Evolutionary conservation across 73 alveolate species (phyloP).

Genomic region (Effrenium voratum): DNA sequence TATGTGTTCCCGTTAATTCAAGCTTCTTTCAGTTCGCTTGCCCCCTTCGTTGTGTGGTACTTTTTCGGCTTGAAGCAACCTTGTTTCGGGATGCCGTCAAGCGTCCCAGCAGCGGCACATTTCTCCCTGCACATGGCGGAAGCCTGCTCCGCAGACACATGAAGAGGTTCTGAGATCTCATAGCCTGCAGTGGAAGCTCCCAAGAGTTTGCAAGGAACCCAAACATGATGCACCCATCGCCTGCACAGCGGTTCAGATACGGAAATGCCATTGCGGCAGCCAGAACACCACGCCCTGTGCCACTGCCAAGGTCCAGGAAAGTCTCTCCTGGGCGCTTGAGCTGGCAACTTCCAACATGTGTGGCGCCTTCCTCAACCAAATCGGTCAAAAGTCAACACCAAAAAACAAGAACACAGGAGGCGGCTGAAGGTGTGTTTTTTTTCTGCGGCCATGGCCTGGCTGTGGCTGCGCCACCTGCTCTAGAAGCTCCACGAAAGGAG

Average conservation of each 20-base stretch:
- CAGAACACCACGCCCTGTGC: constrained; percentile 71
- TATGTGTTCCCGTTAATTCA: too few relatives aligned
- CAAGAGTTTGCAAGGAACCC: not conserved
- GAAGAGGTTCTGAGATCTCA: constrained; percentile 40
- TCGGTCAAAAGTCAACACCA: not conserved
- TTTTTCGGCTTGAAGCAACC: not conserved
- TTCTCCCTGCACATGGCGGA: constrained; percentile 14
- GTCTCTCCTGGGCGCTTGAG: constrained; percentile 30
- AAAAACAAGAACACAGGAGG: too few relatives aligned
- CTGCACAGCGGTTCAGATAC: constrained; percentile 34
- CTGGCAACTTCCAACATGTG: too few relatives aligned
- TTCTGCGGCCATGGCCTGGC: too few relatives aligned
- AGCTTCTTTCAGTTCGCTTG: too few relatives aligned
- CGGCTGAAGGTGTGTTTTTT: not conserved
- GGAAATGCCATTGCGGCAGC: constrained; percentile 74
- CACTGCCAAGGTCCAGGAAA: constrained; percentile 76
- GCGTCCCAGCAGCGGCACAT: constrained; percentile 3
- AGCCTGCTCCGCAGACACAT: constrained; percentile 45
- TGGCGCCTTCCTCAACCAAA: not conserved
- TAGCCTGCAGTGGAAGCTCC: constrained; percentile 9
- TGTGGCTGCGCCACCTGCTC: constrained; percentile 61
- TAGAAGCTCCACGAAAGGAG: constrained; percentile 48
- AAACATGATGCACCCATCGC: not conserved
- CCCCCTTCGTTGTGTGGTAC: too few relatives aligned
- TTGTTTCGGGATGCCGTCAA: not conserved